A percentile compares a stretch with the other conserved stretches of the same genome.
Conservation (phyloP, 1,284 basidiomycete species). For the Thelephora terrestris region DNA sequence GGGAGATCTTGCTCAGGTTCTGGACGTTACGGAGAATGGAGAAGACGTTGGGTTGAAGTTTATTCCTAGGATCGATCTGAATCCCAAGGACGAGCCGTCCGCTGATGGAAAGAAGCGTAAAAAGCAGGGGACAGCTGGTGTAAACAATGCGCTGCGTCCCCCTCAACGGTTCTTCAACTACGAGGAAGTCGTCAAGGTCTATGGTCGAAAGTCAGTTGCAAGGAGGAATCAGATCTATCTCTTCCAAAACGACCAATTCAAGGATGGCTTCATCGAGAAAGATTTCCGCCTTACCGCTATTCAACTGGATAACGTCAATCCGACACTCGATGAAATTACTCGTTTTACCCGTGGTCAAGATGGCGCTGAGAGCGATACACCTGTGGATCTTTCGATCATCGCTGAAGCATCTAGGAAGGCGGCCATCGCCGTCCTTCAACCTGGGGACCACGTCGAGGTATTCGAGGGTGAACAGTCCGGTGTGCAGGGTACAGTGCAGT, state of each 20-base stretch:
- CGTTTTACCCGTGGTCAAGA: conserved; percentile 72
- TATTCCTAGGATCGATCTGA: conserved; percentile 94
- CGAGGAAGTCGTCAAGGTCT: conserved; percentile 87
- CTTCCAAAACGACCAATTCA: conserved; percentile 91
- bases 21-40: conserved; percentile 89
- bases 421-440: conserved; percentile 85
- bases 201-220: conserved; percentile 68
- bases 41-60: conserved; percentile 93
- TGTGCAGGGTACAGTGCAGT: conserved; percentile 85
- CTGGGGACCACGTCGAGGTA: conserved; percentile 95
- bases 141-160: conserved; percentile 55
- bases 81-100: conserved; percentile 70
- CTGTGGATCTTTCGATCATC: conserved; percentile 74
- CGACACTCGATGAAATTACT: conserved; percentile 93
- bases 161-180: conserved; percentile 91
- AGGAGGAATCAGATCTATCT: conserved; percentile 67
- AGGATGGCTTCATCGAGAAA: conserved; percentile 94
- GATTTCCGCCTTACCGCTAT: conserved; percentile 83
- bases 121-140: conserved; percentile 39
- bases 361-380: conserved; percentile 47
- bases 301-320: conserved; percentile 84
- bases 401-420: conserved; percentile 84
- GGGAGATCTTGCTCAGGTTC: conserved; percentile 91
- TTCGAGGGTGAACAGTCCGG: conserved; percentile 96
- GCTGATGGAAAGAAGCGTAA: conserved; percentile 67